Evolutionary conservation across 495 filamentous ascomycete genomes (phyloP).

Genomic region (Filosporella fistucella): DNA sequence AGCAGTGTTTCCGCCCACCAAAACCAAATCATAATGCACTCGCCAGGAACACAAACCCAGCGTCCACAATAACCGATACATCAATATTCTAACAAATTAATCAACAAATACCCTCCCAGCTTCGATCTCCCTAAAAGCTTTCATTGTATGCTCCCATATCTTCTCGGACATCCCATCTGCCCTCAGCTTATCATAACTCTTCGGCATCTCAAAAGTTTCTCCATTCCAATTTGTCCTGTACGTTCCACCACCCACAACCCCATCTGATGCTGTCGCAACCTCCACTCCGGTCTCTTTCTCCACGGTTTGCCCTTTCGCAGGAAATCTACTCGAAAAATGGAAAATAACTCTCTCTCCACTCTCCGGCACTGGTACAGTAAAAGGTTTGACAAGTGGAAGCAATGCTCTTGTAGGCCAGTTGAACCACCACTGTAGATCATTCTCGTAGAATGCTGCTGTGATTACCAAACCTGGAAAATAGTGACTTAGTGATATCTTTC

Average conservation of each 20-base stretch:
- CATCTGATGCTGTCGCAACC: conserved; percentile 10
- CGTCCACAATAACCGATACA: no score
- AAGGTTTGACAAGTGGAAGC: background rate
- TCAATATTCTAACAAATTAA: no score
- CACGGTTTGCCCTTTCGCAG: background rate
- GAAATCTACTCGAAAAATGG: conserved; percentile 1
- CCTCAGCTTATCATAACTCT: conserved; percentile 1
- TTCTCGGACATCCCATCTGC: conserved; percentile 4
- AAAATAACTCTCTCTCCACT: conserved; percentile 15
- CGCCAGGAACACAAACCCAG: no score
- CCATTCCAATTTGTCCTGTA: conserved; percentile 9
- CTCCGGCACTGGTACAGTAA: background rate
- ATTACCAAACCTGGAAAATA: conserved; percentile 32
- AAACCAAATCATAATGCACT: no score
- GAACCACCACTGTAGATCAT: conserved; percentile 2
- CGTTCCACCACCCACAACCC: conserved; percentile 7
- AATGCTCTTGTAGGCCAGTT: background rate
- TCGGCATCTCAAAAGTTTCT: background rate
- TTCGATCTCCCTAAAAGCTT: conserved; percentile 16
- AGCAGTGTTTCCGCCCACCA: no score
- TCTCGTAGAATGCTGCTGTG: conserved; percentile 12
- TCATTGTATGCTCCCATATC: conserved; percentile 11
- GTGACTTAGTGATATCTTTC: conserved; percentile 26
- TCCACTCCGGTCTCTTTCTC: background rate
- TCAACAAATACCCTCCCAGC: conserved; percentile 10